Base-by-base conservation (phyloP, 129 eudicot genomes). In the Kitagawia praeruptora region DNA sequence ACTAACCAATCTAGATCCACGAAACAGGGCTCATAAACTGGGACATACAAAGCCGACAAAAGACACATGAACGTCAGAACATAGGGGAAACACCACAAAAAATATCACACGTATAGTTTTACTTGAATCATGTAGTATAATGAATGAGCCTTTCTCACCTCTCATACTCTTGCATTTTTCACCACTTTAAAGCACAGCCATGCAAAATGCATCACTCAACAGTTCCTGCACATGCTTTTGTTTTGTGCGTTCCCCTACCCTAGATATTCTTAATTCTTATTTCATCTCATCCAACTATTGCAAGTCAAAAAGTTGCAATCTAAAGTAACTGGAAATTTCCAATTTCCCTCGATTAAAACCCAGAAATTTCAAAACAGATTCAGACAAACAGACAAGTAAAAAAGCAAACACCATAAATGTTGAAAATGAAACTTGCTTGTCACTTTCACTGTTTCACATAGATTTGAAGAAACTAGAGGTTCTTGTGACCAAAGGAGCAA, bases 181-280 rank as follows among this genome's bases (percentile, higher is more conserved):
- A 70, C 23, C 25, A 15, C 78, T 47, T 56, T 27, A 82, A 78
- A 58, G 51, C 66, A 56, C 66, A 38, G 45, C 45, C 77, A 39
- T 16, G 70, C 63, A 38, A 82, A 38, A 44, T 73, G 84, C 74
- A 51, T 28, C 31, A 3, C 12, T 58, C 63, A 19, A 23, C 64
- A 40, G 53, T 25, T 49, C 18, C 21, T 13, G 73, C 85, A 82
- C 85, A 56, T 82, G 81, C 63, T 54, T 12, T 78, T 27, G 16
- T 54, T 12, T 78, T 27, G 16, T 23, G 46, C 31, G 21, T 28
- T 74, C 44, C 41, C 39, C 44, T 73, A 39, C 47, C 82, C 77
- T 67, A 37, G 14, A 67, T 34, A 34, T 80, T 37, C 74, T 54
- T 25, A 41, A 34, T 80, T 37, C 74, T 54, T 25, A 41, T 37